A percentile compares a stretch with the other conserved stretches of the same genome.
Conservation (phyloP, 108 stramenopile genomes). For the Skeletonema marinoi region DNA sequence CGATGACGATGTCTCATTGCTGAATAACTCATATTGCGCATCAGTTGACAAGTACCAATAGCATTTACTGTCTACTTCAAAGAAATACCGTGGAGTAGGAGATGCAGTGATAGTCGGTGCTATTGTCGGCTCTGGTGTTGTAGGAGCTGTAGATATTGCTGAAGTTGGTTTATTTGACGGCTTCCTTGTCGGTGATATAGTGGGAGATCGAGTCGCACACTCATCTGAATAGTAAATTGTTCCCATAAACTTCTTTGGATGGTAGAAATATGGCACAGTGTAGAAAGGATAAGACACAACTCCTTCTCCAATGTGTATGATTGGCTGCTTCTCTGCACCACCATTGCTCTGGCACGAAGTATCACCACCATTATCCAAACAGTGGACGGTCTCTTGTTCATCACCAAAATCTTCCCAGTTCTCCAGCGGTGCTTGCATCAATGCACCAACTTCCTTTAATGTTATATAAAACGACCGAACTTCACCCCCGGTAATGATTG, state of each 20-base stretch:
- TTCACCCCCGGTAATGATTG: not conserved
- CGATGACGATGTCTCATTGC: slow-evolving; percentile 18
- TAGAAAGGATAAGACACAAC: slow-evolving; percentile 35
- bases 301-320: slow-evolving; percentile 32
- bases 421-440: slow-evolving; percentile 5
- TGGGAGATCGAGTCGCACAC: slow-evolving; percentile 9
- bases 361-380: not conserved
- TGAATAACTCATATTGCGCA: slow-evolving; percentile 1
- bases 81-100: not conserved
- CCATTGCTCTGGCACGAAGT: not conserved
- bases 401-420: slow-evolving; percentile 30
- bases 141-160: not conserved
- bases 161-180: not conserved
- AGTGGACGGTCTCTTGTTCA: slow-evolving; percentile 5
- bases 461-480: slow-evolving; percentile 36
- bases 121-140: not conserved
- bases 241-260: slow-evolving; percentile 23
- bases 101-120: not conserved
- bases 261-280: slow-evolving; percentile 22
- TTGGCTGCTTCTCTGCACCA: not conserved
- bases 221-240: slow-evolving; percentile 6
- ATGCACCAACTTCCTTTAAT: slow-evolving; percentile 17
- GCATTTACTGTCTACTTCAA: slow-evolving; percentile 15
- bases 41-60: slow-evolving; percentile 29
- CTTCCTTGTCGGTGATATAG: not conserved